A percentile compares a stretch with the other conserved stretches of the same genome.
Evolutionary conservation across 148 eudicot species (phyloP).

Genomic region (Silene conica): DNA sequence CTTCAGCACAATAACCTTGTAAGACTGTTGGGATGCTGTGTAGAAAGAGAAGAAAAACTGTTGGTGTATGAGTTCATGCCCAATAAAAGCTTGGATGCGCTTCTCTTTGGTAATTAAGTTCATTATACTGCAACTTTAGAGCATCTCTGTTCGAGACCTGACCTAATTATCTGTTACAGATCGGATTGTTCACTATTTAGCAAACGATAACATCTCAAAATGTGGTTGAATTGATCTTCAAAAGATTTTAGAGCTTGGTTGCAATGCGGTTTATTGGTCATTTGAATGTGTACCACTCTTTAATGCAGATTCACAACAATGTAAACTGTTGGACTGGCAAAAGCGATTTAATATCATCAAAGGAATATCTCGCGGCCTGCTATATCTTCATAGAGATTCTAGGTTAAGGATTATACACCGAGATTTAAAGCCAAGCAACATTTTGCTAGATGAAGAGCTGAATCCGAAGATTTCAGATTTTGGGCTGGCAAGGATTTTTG

Average conservation of each 20-base stretch:
- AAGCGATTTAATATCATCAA: slow-evolving; percentile 39
- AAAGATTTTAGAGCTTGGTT: no score
- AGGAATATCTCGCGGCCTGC: slow-evolving; percentile 58
- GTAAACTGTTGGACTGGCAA: slow-evolving; percentile 33
- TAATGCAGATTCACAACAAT: slow-evolving; percentile 6
- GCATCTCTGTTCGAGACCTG: background rate
- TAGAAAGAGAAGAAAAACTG: slow-evolving; percentile 34
- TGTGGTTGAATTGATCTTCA: no score
- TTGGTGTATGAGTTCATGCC: slow-evolving; percentile 39
- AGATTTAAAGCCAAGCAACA: slow-evolving; percentile 49
- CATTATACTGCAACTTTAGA: no score
- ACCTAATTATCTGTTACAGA: no score
- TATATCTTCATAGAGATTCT: slow-evolving; percentile 57
- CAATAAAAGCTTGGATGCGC: slow-evolving; percentile 42
- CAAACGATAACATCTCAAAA: no score
- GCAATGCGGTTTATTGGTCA: no score
- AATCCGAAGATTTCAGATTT: slow-evolving; percentile 53
- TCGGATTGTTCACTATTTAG: no score
- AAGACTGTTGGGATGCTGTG: slow-evolving; percentile 33
- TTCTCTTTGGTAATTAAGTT: slow-evolving; percentile 33
- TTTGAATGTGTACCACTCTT: no score
- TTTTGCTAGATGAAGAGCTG: slow-evolving; percentile 42
- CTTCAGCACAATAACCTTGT: slow-evolving; percentile 48
- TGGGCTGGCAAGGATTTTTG: slow-evolving; percentile 57
- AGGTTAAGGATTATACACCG: slow-evolving; percentile 46